Percentiles rank a stretch among this genome's conserved stretches.
phyloP scores from a whole-genome alignment of 805 yeast genomes.

The Starmera quercuum region DNA sequence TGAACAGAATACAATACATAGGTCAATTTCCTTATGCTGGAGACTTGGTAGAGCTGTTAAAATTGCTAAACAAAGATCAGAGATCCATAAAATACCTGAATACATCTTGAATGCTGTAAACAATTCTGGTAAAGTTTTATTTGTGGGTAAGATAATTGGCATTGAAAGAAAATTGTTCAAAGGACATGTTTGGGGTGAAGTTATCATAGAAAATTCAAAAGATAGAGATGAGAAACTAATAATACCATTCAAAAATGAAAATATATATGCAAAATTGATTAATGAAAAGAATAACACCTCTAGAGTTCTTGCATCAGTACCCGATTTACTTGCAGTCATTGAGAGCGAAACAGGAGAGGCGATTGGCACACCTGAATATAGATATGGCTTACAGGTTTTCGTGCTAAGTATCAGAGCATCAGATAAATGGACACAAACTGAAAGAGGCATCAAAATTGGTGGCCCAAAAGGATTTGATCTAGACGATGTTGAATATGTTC shows the following conservation, averaged over 20 bases:
- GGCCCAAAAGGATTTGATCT: constrained; percentile 27
- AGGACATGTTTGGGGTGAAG: constrained; percentile 40
- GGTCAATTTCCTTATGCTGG: constrained; percentile 36
- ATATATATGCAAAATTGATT: constrained; percentile 28
- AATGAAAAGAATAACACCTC: no score
- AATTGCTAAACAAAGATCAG: constrained; percentile 29
- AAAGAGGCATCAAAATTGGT: constrained; percentile 26
- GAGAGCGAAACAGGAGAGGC: constrained; percentile 39
- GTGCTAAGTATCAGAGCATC: constrained; percentile 32
- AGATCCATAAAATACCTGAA: constrained; percentile 26
- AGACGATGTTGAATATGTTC: constrained; percentile 25
- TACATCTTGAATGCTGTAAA: constrained; percentile 30
- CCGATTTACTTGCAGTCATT: constrained; percentile 36
- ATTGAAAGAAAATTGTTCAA: constrained; percentile 33
- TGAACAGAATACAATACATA: constrained; percentile 22
- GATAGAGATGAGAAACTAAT: constrained; percentile 11
- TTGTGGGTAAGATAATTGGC: constrained; percentile 35
- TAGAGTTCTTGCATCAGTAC: constrained; percentile 33
- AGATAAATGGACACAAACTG: constrained; percentile 28
- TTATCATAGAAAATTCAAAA: constrained; percentile 22
- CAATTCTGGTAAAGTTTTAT: constrained; percentile 24
- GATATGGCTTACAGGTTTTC: constrained; percentile 35
- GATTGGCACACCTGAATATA: constrained; percentile 41
- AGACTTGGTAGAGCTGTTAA: constrained; percentile 38
- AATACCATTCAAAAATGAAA: constrained; percentile 46